Evolutionary conservation across 768 basidiomycete species (phyloP).

Genomic region (Leccinellum luteum): DNA sequence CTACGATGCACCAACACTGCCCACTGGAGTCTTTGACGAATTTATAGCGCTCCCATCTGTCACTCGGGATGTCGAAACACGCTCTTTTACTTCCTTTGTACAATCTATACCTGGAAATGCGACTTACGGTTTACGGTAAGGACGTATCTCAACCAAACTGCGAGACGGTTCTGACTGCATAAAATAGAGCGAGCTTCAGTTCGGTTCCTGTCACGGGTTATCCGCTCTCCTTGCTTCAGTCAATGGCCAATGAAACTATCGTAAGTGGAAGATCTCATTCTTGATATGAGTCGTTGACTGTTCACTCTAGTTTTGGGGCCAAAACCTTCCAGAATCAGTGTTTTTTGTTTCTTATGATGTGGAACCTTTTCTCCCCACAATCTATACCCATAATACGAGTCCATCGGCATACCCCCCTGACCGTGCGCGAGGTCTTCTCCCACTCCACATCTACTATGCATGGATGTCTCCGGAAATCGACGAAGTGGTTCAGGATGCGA

Average conservation of each 20-base stretch:
- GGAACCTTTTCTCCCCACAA: slow-evolving; percentile 51
- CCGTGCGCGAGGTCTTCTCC: too few species aligned
- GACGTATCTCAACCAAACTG: not conserved
- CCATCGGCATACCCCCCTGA: slow-evolving; percentile 48
- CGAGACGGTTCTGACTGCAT: not conserved
- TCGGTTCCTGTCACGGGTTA: too few species aligned
- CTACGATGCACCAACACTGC: slow-evolving; percentile 45
- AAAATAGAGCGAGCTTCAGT: too few species aligned
- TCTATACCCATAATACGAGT: slow-evolving; percentile 36
- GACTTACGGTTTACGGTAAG: slow-evolving; percentile 5
- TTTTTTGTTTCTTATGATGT: too few species aligned
- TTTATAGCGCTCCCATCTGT: slow-evolving; percentile 21
- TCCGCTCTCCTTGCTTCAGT: too few species aligned
- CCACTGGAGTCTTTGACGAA: slow-evolving; percentile 18
- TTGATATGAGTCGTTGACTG: too few species aligned
- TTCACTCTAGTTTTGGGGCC: too few species aligned
- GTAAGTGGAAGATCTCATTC: too few species aligned
- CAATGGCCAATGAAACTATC: too few species aligned
- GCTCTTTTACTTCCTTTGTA: slow-evolving; percentile 16
- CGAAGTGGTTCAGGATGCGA: slow-evolving; percentile 34
- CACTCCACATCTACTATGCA: slow-evolving; percentile 43
- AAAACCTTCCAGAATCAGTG: too few species aligned
- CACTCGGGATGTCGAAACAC: slow-evolving; percentile 6
- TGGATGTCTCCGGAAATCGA: not conserved
- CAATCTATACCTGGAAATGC: not conserved